Percentiles rank a stretch among this genome's conserved stretches.
These are phyloP conservation scores for Fusarium verrucosum DNA, from an alignment of 2,329 filamentous ascomycete species.

Conservation along the genomic window DNA sequence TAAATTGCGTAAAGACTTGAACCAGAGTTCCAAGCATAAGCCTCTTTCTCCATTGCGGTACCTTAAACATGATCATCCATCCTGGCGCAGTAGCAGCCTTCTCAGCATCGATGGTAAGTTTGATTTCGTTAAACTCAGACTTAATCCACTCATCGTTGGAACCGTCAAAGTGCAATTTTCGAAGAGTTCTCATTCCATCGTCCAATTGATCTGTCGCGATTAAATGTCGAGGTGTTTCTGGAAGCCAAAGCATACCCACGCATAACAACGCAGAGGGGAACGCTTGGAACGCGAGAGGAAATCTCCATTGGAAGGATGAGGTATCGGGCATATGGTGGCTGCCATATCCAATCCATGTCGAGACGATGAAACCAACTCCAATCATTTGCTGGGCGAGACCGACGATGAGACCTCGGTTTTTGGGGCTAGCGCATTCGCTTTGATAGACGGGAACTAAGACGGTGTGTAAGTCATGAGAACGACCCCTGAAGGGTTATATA, in stretches of 20 bases:
- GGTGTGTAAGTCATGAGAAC: constrained; percentile 55
- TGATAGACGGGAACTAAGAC: constrained; percentile 38
- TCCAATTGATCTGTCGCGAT: constrained; percentile 52
- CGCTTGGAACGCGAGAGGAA: constrained; percentile 41
- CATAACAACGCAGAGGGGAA: constrained; percentile 35
- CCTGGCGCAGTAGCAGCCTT: constrained; percentile 47
- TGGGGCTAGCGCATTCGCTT: constrained; percentile 39
- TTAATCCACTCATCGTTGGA: constrained; percentile 65
- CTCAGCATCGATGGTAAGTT: constrained; percentile 59
- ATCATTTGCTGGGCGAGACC: constrained; percentile 65
- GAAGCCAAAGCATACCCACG: constrained; percentile 41
- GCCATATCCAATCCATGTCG: constrained; percentile 53
- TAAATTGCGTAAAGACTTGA: constrained; percentile 67
- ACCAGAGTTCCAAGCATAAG: constrained; percentile 66
- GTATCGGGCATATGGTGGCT: constrained; percentile 41
- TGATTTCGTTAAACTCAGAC: constrained; percentile 64
- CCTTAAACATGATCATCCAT: constrained; percentile 66
- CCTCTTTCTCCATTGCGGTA: constrained; percentile 63
- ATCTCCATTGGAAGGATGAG: constrained; percentile 49
- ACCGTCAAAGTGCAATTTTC: constrained; percentile 62
- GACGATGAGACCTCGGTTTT: constrained; percentile 54
- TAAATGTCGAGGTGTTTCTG: constrained; percentile 41
- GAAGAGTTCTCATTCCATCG: constrained; percentile 53
- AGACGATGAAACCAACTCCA: constrained; percentile 63
- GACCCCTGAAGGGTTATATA: constrained; percentile 37